Conservation (phyloP, 306 rosid genomes). For the Pachyrhizus erosus region DNA sequence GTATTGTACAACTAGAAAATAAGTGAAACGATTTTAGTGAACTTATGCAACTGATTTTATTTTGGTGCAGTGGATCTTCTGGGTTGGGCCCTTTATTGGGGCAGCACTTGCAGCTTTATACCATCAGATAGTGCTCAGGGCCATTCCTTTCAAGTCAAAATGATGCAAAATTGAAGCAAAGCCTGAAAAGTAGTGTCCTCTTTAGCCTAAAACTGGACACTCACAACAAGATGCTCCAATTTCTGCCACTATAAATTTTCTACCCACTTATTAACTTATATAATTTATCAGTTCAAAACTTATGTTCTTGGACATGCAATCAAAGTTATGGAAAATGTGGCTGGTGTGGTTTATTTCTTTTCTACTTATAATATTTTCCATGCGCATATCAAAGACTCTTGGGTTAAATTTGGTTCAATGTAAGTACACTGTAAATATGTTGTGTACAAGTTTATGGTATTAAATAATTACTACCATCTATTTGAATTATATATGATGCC, state of each 20-base stretch:
- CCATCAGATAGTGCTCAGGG: constrained; percentile 38
- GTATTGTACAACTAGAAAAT: background rate
- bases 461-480: background rate
- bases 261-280: background rate
- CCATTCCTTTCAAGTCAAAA: constrained; percentile 34
- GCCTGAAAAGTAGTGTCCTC: background rate
- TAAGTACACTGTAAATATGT: background rate
- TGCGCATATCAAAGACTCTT: background rate
- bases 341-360: background rate
- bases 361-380: background rate
- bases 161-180: constrained; percentile 2
- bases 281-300: background rate
- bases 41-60: background rate
- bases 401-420: background rate
- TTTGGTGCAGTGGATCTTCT: constrained; percentile 37
- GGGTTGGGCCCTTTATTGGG: constrained; percentile 36
- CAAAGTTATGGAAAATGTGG: background rate
- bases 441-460: background rate
- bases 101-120: constrained; percentile 38
- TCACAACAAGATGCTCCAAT: background rate
- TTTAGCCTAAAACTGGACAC: background rate
- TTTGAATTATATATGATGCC: background rate
- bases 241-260: background rate
- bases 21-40: background rate
- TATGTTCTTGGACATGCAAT: background rate